Percentiles rank a stretch among this genome's conserved stretches.
Evolutionary conservation across 108 stramenopile species (phyloP).

Genomic region (Cylindrotheca closterium): DNA sequence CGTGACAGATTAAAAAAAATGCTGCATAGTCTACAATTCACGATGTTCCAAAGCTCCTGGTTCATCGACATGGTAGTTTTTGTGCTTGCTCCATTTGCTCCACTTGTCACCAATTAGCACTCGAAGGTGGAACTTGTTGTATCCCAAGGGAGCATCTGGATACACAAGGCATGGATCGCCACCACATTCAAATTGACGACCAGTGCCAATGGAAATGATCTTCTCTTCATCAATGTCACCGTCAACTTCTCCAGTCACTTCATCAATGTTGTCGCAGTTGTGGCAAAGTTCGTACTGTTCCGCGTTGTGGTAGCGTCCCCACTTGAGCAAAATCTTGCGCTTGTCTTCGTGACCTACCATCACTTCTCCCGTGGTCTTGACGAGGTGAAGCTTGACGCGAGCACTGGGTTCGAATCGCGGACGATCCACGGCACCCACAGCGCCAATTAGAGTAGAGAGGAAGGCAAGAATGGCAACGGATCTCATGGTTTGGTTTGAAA

Average conservation of each 20-base stretch:
- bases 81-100: constrained; percentile 32
- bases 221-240: constrained; percentile 2
- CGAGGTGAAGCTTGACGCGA: constrained; percentile 38
- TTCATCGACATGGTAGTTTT: constrained; percentile 29
- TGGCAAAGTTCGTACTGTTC: constrained; percentile 37
- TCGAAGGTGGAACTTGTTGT: constrained; percentile 34
- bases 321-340: constrained; percentile 31
- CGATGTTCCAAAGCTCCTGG: constrained; percentile 27
- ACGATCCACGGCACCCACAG: not conserved
- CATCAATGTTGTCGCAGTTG: constrained; percentile 17
- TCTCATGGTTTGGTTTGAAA: too few relatives aligned
- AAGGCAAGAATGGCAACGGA: too few relatives aligned
- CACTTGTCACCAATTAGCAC: constrained; percentile 19
- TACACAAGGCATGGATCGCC: constrained; percentile 17
- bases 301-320: constrained; percentile 21
- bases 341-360: constrained; percentile 34
- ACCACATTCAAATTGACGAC: not conserved
- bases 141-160: constrained; percentile 16
- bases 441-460: not conserved
- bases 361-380: constrained; percentile 18
- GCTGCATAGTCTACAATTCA: constrained; percentile 35
- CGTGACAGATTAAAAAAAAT: too few relatives aligned
- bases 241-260: constrained; percentile 17
- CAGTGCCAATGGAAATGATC: not conserved
- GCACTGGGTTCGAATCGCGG: constrained; percentile 14